phyloP scores from a whole-genome alignment of 1,284 basidiomycete species.

The Moniliophthora roreri region DNA sequence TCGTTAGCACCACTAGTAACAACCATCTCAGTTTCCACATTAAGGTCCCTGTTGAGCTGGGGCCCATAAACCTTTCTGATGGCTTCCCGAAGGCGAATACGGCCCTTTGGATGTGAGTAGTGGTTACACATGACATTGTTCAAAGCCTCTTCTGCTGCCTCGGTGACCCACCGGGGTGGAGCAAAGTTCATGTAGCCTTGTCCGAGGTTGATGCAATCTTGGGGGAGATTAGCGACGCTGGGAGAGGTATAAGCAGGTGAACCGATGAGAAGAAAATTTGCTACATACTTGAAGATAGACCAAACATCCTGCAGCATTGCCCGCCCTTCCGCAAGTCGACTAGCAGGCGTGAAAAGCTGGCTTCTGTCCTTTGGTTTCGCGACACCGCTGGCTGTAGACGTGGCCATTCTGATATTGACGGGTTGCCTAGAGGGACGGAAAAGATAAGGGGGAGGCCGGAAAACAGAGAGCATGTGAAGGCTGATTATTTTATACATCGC shows the following conservation, averaged over 20 bases:
- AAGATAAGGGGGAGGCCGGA: not conserved
- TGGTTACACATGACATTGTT: slow-evolving; percentile 74
- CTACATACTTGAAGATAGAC: slow-evolving; percentile 86
- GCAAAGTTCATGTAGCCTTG: slow-evolving; percentile 95
- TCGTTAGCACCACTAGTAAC: slow-evolving; percentile 97
- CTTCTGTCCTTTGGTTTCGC: slow-evolving; percentile 36
- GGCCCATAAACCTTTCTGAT: slow-evolving; percentile 79
- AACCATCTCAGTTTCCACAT: slow-evolving; percentile 87
- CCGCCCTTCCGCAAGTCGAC: slow-evolving; percentile 68
- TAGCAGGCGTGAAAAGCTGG: slow-evolving; percentile 61
- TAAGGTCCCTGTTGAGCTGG: slow-evolving; percentile 71
- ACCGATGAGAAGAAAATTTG: slow-evolving; percentile 11
- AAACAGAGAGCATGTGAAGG: too few relatives aligned
- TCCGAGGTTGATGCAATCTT: slow-evolving; percentile 89
- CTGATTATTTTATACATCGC: too few relatives aligned
- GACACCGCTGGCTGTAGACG: slow-evolving; percentile 22
- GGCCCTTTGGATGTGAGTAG: slow-evolving; percentile 90
- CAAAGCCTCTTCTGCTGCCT: slow-evolving; percentile 76
- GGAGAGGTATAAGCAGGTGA: slow-evolving; percentile 15
- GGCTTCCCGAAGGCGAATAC: slow-evolving; percentile 82
- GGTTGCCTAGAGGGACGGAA: slow-evolving; percentile 15
- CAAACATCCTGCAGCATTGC: slow-evolving; percentile 85
- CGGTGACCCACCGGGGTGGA: slow-evolving; percentile 82
- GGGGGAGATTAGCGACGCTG: slow-evolving; percentile 82
- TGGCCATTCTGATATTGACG: slow-evolving; percentile 14